Conservation (phyloP, 2,329 filamentous ascomycete genomes). For the Coniochaeta hoffmannii region DNA sequence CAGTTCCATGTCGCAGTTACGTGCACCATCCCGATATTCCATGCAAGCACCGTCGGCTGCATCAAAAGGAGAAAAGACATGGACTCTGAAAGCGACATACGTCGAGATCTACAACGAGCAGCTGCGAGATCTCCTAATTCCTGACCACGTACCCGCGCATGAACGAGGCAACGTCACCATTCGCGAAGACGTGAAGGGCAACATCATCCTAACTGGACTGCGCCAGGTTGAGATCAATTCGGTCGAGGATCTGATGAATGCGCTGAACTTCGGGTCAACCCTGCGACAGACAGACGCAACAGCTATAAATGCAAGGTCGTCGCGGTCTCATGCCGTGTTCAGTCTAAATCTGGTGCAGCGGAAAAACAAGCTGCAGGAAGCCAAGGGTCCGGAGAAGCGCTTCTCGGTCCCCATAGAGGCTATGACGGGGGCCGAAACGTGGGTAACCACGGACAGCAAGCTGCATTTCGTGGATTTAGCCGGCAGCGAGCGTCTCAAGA, state of each 20-base stretch:
- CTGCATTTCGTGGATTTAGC: slow-evolving; percentile 97
- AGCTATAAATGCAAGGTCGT: slow-evolving; percentile 95
- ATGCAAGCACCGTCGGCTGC: slow-evolving; percentile 32
- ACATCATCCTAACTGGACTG: slow-evolving; percentile 87
- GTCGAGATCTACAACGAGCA: slow-evolving; percentile 98
- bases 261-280: slow-evolving; percentile 83
- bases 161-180: slow-evolving; percentile 83
- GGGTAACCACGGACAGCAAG: slow-evolving; percentile 92
- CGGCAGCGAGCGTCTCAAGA: slow-evolving; percentile 93
- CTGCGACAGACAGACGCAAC: slow-evolving; percentile 97
- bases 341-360: slow-evolving; percentile 89
- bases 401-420: slow-evolving; percentile 80
- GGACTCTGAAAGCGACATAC: slow-evolving; percentile 91
- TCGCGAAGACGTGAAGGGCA: slow-evolving; percentile 87
- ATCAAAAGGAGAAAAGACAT: slow-evolving; percentile 60
- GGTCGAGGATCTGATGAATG: slow-evolving; percentile 81
- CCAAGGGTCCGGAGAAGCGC: slow-evolving; percentile 66
- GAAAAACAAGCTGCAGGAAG: slow-evolving; percentile 49
- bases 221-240: slow-evolving; percentile 85
- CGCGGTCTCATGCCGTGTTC: slow-evolving; percentile 94
- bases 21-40: slow-evolving; percentile 69
- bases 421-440: slow-evolving; percentile 60
- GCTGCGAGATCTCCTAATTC: slow-evolving; percentile 78
- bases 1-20: slow-evolving; percentile 67
- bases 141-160: slow-evolving; percentile 59